These are phyloP conservation scores for Leucogyrophana mollusca DNA, from an alignment of 768 basidiomycete species.

Conservation along the genomic window DNA sequence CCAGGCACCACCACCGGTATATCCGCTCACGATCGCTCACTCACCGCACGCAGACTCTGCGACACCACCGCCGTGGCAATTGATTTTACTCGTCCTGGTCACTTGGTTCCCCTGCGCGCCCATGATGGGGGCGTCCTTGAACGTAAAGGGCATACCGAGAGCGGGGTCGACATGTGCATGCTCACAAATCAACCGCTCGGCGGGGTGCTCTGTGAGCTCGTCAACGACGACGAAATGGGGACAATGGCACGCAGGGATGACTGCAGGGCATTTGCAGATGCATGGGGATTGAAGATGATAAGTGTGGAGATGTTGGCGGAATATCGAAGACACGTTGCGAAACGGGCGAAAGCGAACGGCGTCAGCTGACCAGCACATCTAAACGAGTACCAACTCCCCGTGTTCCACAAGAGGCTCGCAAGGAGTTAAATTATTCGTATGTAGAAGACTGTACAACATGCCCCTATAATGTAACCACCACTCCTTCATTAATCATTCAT, in stretches of 20 bases:
- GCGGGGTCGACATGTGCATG: conserved; percentile 81
- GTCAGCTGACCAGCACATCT: too few relatives aligned
- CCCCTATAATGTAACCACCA: too few relatives aligned
- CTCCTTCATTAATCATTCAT: too few relatives aligned
- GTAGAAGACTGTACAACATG: too few relatives aligned
- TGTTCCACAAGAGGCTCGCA: too few relatives aligned
- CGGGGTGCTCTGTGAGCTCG: conserved; percentile 91
- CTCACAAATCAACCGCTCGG: conserved; percentile 61
- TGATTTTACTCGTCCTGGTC: conserved; percentile 91
- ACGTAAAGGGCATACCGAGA: conserved; percentile 94
- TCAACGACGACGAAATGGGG: conserved; percentile 86
- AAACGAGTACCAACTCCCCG: too few relatives aligned
- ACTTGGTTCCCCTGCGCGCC: conserved; percentile 91
- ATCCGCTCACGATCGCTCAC: conserved; percentile 90
- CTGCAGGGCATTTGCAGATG: conserved; percentile 86
- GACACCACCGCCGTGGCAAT: conserved; percentile 48
- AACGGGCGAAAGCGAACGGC: too few relatives aligned
- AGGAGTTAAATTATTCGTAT: too few relatives aligned
- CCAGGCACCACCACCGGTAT: conserved; percentile 93
- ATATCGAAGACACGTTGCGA: conserved; percentile 18
- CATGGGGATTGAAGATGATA: conserved; percentile 91
- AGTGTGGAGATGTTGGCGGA: conserved; percentile 83
- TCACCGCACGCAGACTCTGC: conserved; percentile 84
- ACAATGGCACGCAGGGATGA: conserved; percentile 96
- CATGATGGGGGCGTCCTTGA: conserved; percentile 80